These are phyloP conservation scores for Mollisia scopiformis DNA, from an alignment of 2,329 filamentous ascomycete genomes.

Conservation along the genomic window DNA sequence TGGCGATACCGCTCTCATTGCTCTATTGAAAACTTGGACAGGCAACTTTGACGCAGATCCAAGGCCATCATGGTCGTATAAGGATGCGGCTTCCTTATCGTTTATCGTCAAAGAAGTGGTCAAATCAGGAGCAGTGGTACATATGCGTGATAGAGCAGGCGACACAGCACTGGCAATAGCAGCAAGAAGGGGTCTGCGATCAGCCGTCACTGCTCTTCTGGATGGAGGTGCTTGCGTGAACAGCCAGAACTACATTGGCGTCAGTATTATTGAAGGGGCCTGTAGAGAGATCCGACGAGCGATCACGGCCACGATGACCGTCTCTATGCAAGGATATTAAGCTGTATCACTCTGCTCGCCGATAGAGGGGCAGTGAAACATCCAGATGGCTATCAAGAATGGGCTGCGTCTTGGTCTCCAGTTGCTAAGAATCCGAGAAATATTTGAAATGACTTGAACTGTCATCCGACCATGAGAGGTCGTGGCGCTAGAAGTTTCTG, in stretches of 20 bases:
- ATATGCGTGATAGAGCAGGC: constrained; percentile 1
- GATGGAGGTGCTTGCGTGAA: neutral
- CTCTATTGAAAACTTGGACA: neutral
- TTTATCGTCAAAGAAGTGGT: neutral
- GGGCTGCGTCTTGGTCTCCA: neutral
- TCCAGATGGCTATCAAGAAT: neutral
- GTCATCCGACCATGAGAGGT: too few relatives aligned
- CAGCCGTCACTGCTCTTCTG: neutral
- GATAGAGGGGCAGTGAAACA: neutral
- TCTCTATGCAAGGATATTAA: neutral
- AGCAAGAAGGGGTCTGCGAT: neutral
- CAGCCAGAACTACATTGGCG: neutral
- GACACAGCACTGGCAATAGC: neutral
- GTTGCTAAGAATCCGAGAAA: neutral
- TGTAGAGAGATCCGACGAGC: neutral
- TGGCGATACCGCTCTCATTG: neutral
- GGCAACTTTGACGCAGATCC: too few relatives aligned
- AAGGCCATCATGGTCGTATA: too few relatives aligned
- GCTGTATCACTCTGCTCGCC: neutral
- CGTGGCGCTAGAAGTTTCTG: neutral
- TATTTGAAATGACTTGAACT: too few relatives aligned
- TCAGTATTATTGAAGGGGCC: neutral
- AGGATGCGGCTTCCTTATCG: neutral
- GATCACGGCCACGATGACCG: neutral
- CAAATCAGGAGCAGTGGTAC: neutral